These are phyloP conservation scores for Aureobasidium sp. DNA, from an alignment of 2,329 filamentous ascomycete genomes.

Conservation along the genomic window DNA sequence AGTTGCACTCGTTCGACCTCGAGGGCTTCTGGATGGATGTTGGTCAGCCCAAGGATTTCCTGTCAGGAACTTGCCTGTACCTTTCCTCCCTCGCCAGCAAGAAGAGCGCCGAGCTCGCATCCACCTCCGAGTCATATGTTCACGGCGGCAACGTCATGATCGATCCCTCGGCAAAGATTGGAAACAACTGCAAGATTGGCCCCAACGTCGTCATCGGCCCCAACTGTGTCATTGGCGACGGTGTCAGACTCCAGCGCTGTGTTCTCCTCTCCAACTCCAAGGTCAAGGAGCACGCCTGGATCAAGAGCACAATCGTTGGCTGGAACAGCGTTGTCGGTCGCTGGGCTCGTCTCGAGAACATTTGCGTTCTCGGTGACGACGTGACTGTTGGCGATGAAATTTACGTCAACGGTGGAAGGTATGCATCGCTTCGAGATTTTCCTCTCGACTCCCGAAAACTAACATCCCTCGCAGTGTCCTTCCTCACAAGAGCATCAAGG, in stretches of 20 bases:
- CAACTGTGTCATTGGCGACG: conserved; percentile 85
- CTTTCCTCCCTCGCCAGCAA: conserved; percentile 88
- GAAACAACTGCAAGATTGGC: conserved; percentile 96
- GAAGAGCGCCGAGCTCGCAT: conserved; percentile 73
- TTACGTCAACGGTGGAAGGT: conserved; percentile 82
- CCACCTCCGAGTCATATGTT: conserved; percentile 69
- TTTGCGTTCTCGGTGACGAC: conserved; percentile 95
- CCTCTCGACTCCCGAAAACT: background rate
- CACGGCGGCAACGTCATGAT: conserved; percentile 94
- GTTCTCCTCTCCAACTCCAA: conserved; percentile 84
- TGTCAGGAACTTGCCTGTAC: conserved; percentile 92
- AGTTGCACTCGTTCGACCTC: conserved; percentile 91
- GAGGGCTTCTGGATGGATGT: conserved; percentile 99
- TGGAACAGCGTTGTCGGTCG: conserved; percentile 96
- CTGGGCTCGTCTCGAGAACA: conserved; percentile 95
- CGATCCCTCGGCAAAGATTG: conserved; percentile 89
- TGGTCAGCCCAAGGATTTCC: conserved; percentile 96
- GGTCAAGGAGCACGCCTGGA: conserved; percentile 97
- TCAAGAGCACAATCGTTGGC: conserved; percentile 97
- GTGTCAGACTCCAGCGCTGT: conserved; percentile 87
- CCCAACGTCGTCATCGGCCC: conserved; percentile 96
- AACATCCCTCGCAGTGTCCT: conserved; percentile 57
- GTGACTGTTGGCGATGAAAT: conserved; percentile 97
- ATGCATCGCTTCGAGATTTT: background rate
- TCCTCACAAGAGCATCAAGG: conserved; percentile 98